Evolutionary conservation across 768 basidiomycete genomes (phyloP).

Genomic region (Rhodotorula babjevae): DNA sequence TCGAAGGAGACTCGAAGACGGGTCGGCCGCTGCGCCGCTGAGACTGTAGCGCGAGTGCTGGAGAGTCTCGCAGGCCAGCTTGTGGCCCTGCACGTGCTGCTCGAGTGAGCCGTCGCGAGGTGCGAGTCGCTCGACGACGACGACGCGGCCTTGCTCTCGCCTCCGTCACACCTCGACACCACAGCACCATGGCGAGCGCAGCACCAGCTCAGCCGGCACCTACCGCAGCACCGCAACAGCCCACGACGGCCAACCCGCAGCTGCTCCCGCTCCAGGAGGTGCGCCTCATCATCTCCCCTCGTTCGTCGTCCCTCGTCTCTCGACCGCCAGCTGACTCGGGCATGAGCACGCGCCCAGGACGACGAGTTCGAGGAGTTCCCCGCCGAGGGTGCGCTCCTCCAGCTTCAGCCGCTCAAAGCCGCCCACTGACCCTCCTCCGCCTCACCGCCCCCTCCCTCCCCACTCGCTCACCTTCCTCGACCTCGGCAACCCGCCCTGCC

Average conservation of each 20-base stretch:
- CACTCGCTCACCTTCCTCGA: not conserved
- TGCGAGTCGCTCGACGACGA: not conserved
- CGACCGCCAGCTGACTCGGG: not conserved
- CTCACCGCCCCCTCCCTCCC: not conserved
- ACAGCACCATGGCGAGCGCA: not conserved
- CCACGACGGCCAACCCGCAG: slow-evolving; percentile 16
- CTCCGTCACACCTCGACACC: not conserved
- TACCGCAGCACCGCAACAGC: not conserved
- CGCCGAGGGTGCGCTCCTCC: slow-evolving; percentile 32
- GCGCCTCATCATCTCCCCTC: not conserved
- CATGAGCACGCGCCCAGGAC: slow-evolving; percentile 18
- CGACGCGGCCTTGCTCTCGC: not conserved
- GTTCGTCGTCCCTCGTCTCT: not conserved
- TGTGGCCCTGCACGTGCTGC: too few species aligned
- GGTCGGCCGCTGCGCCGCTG: too few species aligned
- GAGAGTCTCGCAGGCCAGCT: too few species aligned
- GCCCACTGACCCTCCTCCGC: not conserved
- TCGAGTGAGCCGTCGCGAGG: too few species aligned
- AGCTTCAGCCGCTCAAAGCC: not conserved
- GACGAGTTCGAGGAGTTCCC: slow-evolving; percentile 45
- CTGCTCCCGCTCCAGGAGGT: slow-evolving; percentile 31
- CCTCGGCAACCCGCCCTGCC: not conserved
- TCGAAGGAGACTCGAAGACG: too few species aligned
- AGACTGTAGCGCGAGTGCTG: too few species aligned
- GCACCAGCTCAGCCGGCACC: not conserved